Evolutionary conservation across 768 basidiomycete genomes (phyloP).

Genomic region (Daedaleopsis sinensis): DNA sequence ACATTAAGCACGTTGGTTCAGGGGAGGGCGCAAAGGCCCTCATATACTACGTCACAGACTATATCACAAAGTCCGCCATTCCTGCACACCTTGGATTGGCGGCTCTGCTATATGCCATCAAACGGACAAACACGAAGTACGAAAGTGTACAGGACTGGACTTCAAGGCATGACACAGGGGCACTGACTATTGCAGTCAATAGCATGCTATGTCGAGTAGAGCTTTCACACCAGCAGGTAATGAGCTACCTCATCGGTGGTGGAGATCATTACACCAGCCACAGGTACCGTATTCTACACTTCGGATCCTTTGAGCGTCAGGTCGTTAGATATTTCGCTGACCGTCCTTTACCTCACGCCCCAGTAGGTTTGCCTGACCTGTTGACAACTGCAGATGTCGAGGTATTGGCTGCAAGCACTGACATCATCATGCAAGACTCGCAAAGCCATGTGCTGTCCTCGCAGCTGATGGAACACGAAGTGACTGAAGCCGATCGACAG

Average conservation of each 20-base stretch:
- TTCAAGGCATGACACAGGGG: no score
- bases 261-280: constrained; percentile 28
- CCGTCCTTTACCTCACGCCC: no score
- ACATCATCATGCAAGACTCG: no score
- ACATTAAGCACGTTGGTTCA: constrained; percentile 38
- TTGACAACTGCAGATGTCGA: no score
- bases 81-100: constrained; percentile 24
- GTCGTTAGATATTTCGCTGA: no score
- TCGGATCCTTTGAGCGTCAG: no score
- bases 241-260: constrained; percentile 30
- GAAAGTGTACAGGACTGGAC: background rate
- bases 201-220: constrained; percentile 29
- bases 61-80: constrained; percentile 38
- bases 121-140: background rate
- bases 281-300: constrained; percentile 12
- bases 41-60: constrained; percentile 41
- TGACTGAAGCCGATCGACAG: no score
- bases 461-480: no score
- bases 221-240: constrained; percentile 33
- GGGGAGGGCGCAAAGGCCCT: constrained; percentile 36
- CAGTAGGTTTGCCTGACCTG: no score
- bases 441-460: no score
- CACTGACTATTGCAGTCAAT: constrained; percentile 16
- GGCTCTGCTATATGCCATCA: constrained; percentile 3
- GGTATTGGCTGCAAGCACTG: no score